A percentile compares a stretch with the other conserved stretches of the same genome.
These are phyloP conservation scores for Teratosphaeria gauchensis DNA, from an alignment of 2,329 filamentous ascomycete genomes.

Conservation along the genomic window DNA sequence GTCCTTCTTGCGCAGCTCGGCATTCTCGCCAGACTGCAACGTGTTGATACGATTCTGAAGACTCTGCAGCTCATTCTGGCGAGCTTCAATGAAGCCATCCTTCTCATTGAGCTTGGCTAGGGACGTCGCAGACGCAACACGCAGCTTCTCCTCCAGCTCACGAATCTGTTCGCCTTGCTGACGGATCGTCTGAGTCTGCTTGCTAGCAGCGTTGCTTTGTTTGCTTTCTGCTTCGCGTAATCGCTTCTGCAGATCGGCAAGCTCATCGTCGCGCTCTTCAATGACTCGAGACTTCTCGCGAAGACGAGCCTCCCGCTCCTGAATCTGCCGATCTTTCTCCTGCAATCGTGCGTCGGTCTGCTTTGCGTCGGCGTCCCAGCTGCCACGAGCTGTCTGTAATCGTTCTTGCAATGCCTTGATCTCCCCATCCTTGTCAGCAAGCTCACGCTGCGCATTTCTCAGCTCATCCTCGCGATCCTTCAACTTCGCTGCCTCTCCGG, in stretches of 20 bases:
- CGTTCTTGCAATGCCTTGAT: constrained; percentile 27
- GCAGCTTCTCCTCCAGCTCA: constrained; percentile 42
- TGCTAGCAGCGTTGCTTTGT: constrained; percentile 18
- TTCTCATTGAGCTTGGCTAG: constrained; percentile 36
- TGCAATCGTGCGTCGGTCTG: constrained; percentile 27
- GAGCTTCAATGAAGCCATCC: constrained; percentile 30
- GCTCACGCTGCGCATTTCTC: constrained; percentile 47
- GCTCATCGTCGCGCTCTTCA: constrained; percentile 64
- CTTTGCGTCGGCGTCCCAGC: constrained; percentile 29
- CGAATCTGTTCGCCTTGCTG: constrained; percentile 35
- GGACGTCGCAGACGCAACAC: constrained; percentile 27
- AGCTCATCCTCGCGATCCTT: constrained; percentile 38
- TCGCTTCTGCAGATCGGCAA: constrained; percentile 32
- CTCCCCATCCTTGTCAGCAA: constrained; percentile 29
- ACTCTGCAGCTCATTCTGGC: constrained; percentile 31
- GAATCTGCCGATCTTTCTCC: constrained; percentile 40
- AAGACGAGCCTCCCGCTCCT: constrained; percentile 65
- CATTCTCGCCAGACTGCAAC: constrained; percentile 22
- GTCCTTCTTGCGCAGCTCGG: constrained; percentile 22
- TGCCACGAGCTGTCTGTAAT: constrained; percentile 28
- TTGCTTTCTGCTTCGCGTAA: constrained; percentile 19
- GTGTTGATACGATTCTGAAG: constrained; percentile 23
- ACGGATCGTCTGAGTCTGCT: constrained; percentile 48
- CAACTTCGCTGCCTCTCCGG: constrained; percentile 11
- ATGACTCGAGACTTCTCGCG: constrained; percentile 66